Base-by-base conservation (phyloP, 192 early-diverging fungal species). In the Helicostylum pulchrum region DNA sequence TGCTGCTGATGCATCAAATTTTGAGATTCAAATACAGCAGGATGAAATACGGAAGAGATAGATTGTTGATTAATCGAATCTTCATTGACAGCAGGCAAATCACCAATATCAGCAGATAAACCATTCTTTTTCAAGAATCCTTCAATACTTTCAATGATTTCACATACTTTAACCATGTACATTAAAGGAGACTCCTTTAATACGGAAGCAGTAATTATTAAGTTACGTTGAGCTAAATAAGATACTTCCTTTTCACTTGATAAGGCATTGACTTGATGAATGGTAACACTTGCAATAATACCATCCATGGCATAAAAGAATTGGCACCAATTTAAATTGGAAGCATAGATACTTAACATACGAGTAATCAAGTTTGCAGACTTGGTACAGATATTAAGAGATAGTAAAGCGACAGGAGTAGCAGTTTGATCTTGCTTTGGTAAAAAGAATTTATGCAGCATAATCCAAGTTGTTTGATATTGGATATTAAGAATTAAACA, bases 401-500 rank as follows among this genome's bases (percentile, higher is more conserved):
- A 76, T 10, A 76, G 12, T 14, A 76, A 31, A 14, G 74, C 74
- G 0, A 76, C 74, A 42, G 74, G 74, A 9, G 74, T 76, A 14
- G 74, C 74, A 0, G 74, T 71, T 51, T 76, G 74, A 48, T 76
- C 70, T 47, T 76, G 65, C 21, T 76, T 76, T 21, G 74, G 74
- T 44, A 76, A 64, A 42, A 76, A 76, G 70, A 76, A 76, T 42
- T 76, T 68, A 50, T 76, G 74, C 14, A 76, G 61, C 74, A 76
- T 76, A 32, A 76, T 76, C 74, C 74, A 76, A 1, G 74, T 76
- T 3, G 74, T 76, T 19, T 76, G 69, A 30, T 76, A 72, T 46
- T 70, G 68, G 20, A 76, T 71, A 19, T 76, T 76, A 7, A 76
- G 58, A 50, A 76, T 64, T 4, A 76, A 39, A 23, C 70, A 68